Base-by-base conservation (phyloP, 768 basidiomycete species). In the Tylopilus subfusipes region DNA sequence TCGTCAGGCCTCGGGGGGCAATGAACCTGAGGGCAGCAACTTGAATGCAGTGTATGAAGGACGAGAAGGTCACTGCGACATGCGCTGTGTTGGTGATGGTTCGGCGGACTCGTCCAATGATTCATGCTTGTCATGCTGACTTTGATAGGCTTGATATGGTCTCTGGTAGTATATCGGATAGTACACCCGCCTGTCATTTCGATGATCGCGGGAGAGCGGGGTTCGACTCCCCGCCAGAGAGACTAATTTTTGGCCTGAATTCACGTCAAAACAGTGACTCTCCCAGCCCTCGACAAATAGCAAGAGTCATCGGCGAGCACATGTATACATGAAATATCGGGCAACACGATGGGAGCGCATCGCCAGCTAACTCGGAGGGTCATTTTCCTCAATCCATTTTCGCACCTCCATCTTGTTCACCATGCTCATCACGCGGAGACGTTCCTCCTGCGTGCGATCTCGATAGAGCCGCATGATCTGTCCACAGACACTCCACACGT, bases 401-500 rank as follows among this genome's bases (percentile, higher is more conserved):
- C 93, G 79, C 18, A 95, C 84, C 33, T 85, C 90, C 68, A 85
- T 86, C 71, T 93, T 93, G 36, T 78, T 79, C 38, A 91, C 73
- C 75, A 91, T 74, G 21, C 62, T 63, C 50, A 83, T 76, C 44
- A 84, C 69, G 29, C 82, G 76, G 51, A 76, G 71, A 52, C 77
- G 79, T 24, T 78, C 75, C 45, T 73, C 70, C 21, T 59, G 67
- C 11, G 70, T 75, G 48, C 85, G 76, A 45, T 75, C 66, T 5
- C 84, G 78, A 67, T 90, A 98, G 4, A 98, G 73, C 38, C 86
- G 78, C 88, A 91, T 89, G 48, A 96, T 80, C 62, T 81, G 78
- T n/a, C 91, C 93, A 55, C 86, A 86, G 9, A 94, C 84, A 60
- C 78, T 83, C 85, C 88, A 88, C 25, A 97, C 78, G 62, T 97